phyloP scores from a whole-genome alignment of 2,329 filamentous ascomycete species.

The Pezicula rhizophila region DNA sequence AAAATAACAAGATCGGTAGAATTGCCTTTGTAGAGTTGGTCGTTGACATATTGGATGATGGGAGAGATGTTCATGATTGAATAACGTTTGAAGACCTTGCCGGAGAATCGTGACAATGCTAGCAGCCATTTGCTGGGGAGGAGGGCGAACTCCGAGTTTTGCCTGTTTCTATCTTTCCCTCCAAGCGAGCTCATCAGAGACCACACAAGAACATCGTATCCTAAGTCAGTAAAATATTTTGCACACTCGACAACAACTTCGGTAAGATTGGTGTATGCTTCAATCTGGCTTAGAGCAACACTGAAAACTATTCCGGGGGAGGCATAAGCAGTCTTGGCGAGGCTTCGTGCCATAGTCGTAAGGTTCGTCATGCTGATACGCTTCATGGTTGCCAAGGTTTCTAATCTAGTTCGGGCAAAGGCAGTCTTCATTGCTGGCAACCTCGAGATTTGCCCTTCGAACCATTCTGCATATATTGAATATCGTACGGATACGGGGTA shows the following conservation, averaged over 20 bases:
- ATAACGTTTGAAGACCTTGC: conserved; percentile 83
- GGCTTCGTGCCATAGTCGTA: conserved; percentile 74
- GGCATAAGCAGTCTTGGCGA: conserved; percentile 88
- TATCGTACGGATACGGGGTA: conserved; percentile 76
- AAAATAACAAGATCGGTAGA: conserved; percentile 88
- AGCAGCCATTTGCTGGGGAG: conserved; percentile 89
- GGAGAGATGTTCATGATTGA: conserved; percentile 76
- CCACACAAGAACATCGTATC: conserved; percentile 92
- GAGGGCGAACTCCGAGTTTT: conserved; percentile 55
- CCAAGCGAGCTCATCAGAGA: conserved; percentile 73
- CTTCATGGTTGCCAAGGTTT: conserved; percentile 83
- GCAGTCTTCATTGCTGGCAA: conserved; percentile 71
- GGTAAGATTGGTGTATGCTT: conserved; percentile 91
- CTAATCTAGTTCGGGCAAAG: conserved; percentile 68
- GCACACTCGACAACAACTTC: conserved; percentile 92
- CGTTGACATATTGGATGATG: conserved; percentile 81
- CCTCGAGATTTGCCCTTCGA: conserved; percentile 69
- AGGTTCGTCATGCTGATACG: conserved; percentile 84
- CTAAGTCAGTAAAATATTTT: conserved; percentile 86
- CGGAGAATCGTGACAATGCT: conserved; percentile 83
- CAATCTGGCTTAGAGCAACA: conserved; percentile 82
- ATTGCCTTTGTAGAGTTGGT: conserved; percentile 76
- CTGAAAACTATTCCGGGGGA: conserved; percentile 89
- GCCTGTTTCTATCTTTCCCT: conserved; percentile 56
- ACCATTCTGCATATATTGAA: conserved; percentile 91